These are phyloP conservation scores for Leptographium galeiforme DNA, from an alignment of 2,329 filamentous ascomycete species.

Conservation along the genomic window DNA sequence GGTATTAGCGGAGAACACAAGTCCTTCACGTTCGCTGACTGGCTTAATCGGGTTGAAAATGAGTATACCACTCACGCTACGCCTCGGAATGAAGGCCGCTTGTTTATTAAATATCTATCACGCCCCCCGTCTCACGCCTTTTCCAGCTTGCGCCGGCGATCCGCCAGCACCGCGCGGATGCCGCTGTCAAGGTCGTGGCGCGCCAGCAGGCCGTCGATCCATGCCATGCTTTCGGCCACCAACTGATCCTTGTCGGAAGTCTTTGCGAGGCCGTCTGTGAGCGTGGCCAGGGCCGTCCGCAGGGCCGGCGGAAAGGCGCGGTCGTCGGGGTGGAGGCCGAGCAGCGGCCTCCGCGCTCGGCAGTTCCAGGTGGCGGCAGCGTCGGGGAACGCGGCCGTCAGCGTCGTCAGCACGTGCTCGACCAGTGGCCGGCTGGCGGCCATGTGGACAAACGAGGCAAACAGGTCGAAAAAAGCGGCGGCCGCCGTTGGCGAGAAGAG, in stretches of 20 bases:
- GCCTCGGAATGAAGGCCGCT: too few relatives aligned
- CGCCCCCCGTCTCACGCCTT: constrained; percentile 4
- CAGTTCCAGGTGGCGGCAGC: constrained; percentile 55
- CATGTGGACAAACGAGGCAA: constrained; percentile 51
- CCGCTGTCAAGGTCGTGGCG: constrained; percentile 39
- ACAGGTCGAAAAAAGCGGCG: constrained; percentile 68
- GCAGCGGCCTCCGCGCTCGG: constrained; percentile 55
- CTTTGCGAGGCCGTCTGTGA: constrained; percentile 38
- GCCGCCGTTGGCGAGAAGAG: constrained; percentile 53
- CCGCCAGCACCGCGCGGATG: constrained; percentile 40
- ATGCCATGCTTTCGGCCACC: constrained; percentile 33
- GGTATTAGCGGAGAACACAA: too few relatives aligned
- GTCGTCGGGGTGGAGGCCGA: constrained; percentile 49
- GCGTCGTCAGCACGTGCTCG: constrained; percentile 55
- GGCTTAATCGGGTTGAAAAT: too few relatives aligned
- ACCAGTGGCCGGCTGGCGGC: constrained; percentile 53
- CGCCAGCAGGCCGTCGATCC: constrained; percentile 40
- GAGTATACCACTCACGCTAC: too few relatives aligned
- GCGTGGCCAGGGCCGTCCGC: constrained; percentile 45
- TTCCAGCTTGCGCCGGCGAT: constrained; percentile 29
- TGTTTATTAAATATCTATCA: background rate
- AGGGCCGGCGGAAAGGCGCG: constrained; percentile 62
- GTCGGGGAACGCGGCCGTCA: constrained; percentile 46
- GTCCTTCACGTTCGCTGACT: too few relatives aligned
- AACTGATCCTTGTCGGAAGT: constrained; percentile 33